Conservation (phyloP, 805 yeast species). For the Saturnispora silvae region DNA sequence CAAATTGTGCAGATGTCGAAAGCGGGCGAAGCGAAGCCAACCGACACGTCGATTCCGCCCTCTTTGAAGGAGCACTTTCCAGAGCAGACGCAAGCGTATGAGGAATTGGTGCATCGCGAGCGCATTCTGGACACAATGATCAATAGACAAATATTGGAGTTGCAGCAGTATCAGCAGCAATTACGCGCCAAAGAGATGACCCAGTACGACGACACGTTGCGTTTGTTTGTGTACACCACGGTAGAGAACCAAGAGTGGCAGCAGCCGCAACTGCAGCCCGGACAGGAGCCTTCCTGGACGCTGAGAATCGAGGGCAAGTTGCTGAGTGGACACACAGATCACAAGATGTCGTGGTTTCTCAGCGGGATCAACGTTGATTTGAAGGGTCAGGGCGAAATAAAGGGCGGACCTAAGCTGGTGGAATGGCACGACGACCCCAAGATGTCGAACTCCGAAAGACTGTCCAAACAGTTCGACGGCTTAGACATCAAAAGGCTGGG, state of each 20-base stretch:
- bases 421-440: conserved; percentile 80
- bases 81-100: conserved; percentile 53
- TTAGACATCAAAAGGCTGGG: conserved; percentile 81
- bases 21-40: too few species aligned
- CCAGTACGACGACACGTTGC: conserved; percentile 41
- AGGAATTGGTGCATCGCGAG: conserved; percentile 72
- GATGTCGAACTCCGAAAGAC: conserved; percentile 22
- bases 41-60: conserved; percentile 25
- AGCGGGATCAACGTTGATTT: conserved; percentile 81
- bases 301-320: conserved; percentile 81
- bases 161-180: conserved; percentile 53
- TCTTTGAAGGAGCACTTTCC: conserved; percentile 25
- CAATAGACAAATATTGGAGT: conserved; percentile 73
- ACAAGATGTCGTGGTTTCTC: conserved; percentile 68
- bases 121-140: conserved; percentile 68
- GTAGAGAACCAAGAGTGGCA: conserved; percentile 90
- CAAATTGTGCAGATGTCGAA: too few species aligned
- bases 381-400: conserved; percentile 18
- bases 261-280: conserved; percentile 25
- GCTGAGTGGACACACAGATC: conserved; percentile 36
- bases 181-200: conserved; percentile 24
- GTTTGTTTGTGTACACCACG: conserved; percentile 76
- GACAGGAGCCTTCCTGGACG: conserved; percentile 45
- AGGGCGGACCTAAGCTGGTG: conserved; percentile 31
- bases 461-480: conserved; percentile 62